Evolutionary conservation across 164 flowering plant species (phyloP).

Genomic region (Amborella trichopoda): DNA sequence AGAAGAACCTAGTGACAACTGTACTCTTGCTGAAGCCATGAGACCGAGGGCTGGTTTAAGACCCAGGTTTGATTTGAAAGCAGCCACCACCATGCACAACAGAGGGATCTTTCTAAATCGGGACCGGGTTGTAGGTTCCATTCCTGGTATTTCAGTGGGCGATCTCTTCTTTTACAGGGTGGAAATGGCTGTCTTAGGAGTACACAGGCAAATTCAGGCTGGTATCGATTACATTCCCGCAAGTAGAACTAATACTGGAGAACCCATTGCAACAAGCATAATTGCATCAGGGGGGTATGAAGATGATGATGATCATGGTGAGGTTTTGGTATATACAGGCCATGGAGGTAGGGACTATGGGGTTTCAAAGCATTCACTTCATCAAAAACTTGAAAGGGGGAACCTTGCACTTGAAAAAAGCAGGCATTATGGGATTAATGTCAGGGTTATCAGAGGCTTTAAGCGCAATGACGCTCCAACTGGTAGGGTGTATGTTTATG

Average conservation of each 20-base stretch:
- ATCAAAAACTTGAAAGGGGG: conserved; percentile 80
- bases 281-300: conserved; percentile 91
- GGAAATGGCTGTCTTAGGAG: conserved; percentile 73
- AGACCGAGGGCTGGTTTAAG: conserved; percentile 4
- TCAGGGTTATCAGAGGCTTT: conserved; percentile 78
- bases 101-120: conserved; percentile 59
- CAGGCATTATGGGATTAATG: conserved; percentile 65
- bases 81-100: conserved; percentile 40
- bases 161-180: conserved; percentile 66
- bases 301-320: conserved; percentile 74
- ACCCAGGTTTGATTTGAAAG: conserved; percentile 38
- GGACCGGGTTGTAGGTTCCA: conserved; percentile 65
- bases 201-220: conserved; percentile 54
- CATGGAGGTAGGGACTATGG: conserved; percentile 68
- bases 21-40: conserved; percentile 6
- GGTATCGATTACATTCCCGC: conserved; percentile 39
- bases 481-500: conserved; percentile 71
- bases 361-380: conserved; percentile 18
- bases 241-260: conserved; percentile 25
- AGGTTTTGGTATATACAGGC: conserved; percentile 63
- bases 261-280: conserved; percentile 77
- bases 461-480: conserved; percentile 33
- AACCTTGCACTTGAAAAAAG: conserved; percentile 83
- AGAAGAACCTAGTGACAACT: no score
- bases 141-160: conserved; percentile 72